A percentile compares a stretch with the other conserved stretches of the same genome.
Conservation (phyloP, 2,329 filamentous ascomycete genomes). For the Claviceps monticola region DNA sequence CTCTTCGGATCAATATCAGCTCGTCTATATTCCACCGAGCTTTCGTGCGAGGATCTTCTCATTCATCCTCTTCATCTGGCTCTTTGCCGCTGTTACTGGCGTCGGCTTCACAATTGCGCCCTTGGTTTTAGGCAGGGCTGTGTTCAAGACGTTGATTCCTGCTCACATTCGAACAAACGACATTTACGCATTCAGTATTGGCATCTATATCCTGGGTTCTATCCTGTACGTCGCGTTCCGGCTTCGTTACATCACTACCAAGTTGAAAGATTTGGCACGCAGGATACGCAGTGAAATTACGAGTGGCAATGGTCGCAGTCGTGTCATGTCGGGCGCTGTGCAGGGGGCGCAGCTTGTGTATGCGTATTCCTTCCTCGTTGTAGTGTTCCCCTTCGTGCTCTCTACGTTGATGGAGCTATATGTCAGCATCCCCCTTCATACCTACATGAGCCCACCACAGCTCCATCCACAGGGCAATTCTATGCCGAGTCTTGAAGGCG, state of each 20-base stretch:
- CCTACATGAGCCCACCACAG: conserved; percentile 44
- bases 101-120: conserved; percentile 77
- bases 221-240: conserved; percentile 48
- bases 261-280: conserved; percentile 17
- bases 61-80: conserved; percentile 84
- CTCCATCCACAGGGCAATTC: conserved; percentile 15
- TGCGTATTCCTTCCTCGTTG: conserved; percentile 56
- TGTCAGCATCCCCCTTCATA: conserved; percentile 72
- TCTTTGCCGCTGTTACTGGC: conserved; percentile 80
- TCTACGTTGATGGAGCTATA: conserved; percentile 79
- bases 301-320: conserved; percentile 11
- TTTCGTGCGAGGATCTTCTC: conserved; percentile 69
- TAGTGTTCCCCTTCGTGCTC: conserved; percentile 72
- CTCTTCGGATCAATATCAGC: conserved; percentile 47
- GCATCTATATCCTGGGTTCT: conserved; percentile 66
- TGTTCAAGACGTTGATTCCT: conserved; percentile 64
- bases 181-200: conserved; percentile 89
- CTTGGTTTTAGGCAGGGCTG: conserved; percentile 65
- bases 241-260: conserved; percentile 24
- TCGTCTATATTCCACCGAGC: conserved; percentile 71
- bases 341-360: conserved; percentile 46
- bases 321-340: conserved; percentile 14
- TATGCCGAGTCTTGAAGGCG: conserved; percentile 5
- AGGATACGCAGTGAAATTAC: conserved; percentile 12
- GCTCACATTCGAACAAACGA: conserved; percentile 70